phyloP scores from a whole-genome alignment of 495 filamentous ascomycete species.

The Friedmanniomyces simplex region DNA sequence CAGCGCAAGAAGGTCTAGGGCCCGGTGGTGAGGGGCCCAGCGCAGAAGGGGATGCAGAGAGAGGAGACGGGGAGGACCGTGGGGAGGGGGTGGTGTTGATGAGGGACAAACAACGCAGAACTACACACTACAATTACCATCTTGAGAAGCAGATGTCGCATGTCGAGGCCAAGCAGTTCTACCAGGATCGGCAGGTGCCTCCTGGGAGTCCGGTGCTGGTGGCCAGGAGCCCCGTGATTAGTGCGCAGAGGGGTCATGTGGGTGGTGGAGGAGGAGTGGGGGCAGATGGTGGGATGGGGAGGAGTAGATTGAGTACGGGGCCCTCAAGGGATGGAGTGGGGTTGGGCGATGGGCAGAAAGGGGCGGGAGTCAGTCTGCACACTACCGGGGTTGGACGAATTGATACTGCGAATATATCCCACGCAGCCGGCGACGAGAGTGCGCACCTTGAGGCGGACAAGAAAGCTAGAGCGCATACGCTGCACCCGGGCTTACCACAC shows the following conservation, averaged over 20 bases:
- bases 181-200: conserved; percentile 70
- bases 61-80: not conserved
- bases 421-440: conserved; percentile 20
- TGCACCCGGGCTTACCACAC: conserved; percentile 38
- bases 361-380: conserved; percentile 18
- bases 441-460: conserved; percentile 35
- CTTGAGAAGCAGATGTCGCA: conserved; percentile 85
- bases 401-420: conserved; percentile 4
- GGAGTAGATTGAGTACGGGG: not conserved
- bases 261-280: conserved; percentile 7
- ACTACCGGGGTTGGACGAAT: conserved; percentile 22
- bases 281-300: not conserved
- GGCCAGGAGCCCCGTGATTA: conserved; percentile 6
- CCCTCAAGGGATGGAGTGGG: not conserved
- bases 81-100: conserved; percentile 47
- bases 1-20: too few species aligned
- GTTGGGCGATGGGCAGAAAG: not conserved
- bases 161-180: conserved; percentile 87
- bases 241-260: conserved; percentile 4
- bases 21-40: not conserved
- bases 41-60: not conserved
- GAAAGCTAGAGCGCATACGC: conserved; percentile 37
- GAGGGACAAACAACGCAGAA: conserved; percentile 66
- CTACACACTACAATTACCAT: conserved; percentile 76
- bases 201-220: not conserved